These are phyloP conservation scores for Westerdykella aurantiaca DNA, from an alignment of 2,329 filamentous ascomycete species.

Conservation along the genomic window DNA sequence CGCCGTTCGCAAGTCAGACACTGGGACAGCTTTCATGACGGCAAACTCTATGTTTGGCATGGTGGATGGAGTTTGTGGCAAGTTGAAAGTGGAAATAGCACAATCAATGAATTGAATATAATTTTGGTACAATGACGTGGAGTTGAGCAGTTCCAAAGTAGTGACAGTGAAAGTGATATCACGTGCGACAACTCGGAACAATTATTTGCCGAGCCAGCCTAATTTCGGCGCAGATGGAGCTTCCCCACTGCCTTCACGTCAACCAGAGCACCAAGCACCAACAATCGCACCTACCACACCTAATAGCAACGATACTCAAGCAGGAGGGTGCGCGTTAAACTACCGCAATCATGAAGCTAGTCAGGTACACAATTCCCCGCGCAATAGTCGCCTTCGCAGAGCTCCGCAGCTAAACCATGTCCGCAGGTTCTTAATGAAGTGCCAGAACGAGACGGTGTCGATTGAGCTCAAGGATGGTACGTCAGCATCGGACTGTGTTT, in stretches of 20 bases:
- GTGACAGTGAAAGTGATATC: background rate
- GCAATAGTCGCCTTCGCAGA: background rate
- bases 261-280: background rate
- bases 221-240: background rate
- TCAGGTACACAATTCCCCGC: constrained; percentile 19
- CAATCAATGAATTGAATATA: no score
- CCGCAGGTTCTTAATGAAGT: constrained; percentile 95
- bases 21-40: no score
- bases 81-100: no score
- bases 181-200: background rate
- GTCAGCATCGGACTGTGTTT: constrained; percentile 9
- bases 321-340: background rate
- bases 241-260: background rate
- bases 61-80: no score
- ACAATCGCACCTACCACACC: background rate
- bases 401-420: constrained; percentile 15
- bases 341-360: constrained; percentile 31
- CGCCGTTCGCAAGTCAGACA: no score
- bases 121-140: no score
- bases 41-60: no score
- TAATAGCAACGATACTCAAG: background rate
- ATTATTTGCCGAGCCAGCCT: background rate
- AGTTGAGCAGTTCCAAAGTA: no score
- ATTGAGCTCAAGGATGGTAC: constrained; percentile 97
- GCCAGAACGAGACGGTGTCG: constrained; percentile 95